Conservation (phyloP, 345 rosid genomes). For the Aquilaria malaccensis region DNA sequence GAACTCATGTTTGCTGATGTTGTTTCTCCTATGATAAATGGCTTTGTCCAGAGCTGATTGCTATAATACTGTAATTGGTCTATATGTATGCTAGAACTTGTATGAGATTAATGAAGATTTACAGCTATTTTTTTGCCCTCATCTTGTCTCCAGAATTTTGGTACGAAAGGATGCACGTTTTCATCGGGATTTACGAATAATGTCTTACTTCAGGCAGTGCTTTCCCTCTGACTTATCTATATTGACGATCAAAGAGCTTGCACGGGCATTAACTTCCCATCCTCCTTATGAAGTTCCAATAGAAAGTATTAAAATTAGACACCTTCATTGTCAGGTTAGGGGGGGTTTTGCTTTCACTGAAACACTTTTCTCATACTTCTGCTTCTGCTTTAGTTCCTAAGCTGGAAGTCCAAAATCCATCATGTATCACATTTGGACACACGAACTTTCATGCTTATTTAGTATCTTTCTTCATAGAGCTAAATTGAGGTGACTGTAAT, state of each 20-base stretch:
- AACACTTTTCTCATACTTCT: no score
- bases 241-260: slow-evolving; percentile 71
- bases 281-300: slow-evolving; percentile 87
- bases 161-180: slow-evolving; percentile 59
- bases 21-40: background rate
- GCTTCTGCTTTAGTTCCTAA: no score
- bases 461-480: background rate
- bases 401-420: no score
- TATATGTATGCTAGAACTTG: background rate
- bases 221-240: slow-evolving; percentile 51
- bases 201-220: slow-evolving; percentile 88
- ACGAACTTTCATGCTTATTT: no score
- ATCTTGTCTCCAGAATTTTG: slow-evolving; percentile 36
- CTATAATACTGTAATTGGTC: background rate
- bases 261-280: slow-evolving; percentile 73
- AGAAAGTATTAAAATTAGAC: slow-evolving; percentile 59
- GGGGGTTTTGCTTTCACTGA: background rate
- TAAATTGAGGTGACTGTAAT: background rate
- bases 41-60: slow-evolving; percentile 2
- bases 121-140: slow-evolving; percentile 3
- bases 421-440: no score
- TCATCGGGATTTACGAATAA: slow-evolving; percentile 66
- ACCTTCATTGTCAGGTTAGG: slow-evolving; percentile 82
- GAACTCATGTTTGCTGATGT: background rate
- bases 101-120: background rate